Base-by-base conservation (phyloP, 108 stramenopile species). In the Cyclotella baltica region DNA sequence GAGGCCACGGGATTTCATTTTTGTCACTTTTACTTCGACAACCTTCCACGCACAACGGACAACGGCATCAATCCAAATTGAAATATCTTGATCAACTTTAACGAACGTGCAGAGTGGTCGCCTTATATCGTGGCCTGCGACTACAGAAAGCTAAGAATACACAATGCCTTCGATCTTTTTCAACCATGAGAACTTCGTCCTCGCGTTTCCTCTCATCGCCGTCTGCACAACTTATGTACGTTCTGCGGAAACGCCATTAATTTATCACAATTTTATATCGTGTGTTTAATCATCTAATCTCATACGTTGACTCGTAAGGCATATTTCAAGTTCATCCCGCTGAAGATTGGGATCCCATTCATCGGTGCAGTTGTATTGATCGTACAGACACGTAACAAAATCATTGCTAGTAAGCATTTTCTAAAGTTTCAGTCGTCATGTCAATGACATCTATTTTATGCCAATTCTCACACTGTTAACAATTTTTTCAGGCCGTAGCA, bases 141-240 rank as follows among this genome's bases (percentile, higher is more conserved):
- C n/a, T n/a, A n/a, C n/a, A n/a, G n/a, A 46, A 15, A 46, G 43
- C 43, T 13, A 46, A n/a, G n/a, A n/a, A n/a, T n/a, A 59, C 29
- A 61, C 48, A 37, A 73, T 73, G 73, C 67, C 72, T 27, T 67
- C 57, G 50, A 78, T 81, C 51, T 81, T 81, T 51, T 69, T 75
- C 52, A 81, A 57, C 31, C 61, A 65, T 31, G 80, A 81, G 51
- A 81, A 81, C 69, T 70, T 81, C 11, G 80, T 81, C 56, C 73
- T 81, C 4, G 80, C 80, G 6, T 74, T 57, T n/a, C 80, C 80
- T 64, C 65, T 81, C 4, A 23, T 81, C 19, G 73, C 73, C 38
- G 36, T 81, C n/a, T 81, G 80, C 73, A 73, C 80, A 28, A 70
- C 62, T 52, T 81, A 81, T 75, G 80, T 81, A 58, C 74, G 77